Conservation (phyloP, 2,329 filamentous ascomycete genomes). For the Exophiala sp. region DNA sequence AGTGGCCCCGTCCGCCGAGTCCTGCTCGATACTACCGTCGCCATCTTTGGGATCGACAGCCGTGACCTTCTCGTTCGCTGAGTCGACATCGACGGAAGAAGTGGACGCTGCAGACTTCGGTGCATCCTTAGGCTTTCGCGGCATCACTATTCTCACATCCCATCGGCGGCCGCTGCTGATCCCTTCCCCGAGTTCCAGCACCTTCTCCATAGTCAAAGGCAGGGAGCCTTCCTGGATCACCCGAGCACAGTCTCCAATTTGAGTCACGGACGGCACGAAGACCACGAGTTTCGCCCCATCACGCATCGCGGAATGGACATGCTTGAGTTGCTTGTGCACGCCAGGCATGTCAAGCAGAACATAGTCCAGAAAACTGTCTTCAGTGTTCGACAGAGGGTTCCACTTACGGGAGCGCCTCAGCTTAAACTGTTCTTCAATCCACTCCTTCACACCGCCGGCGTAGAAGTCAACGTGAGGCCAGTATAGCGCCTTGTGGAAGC, state of each 20-base stretch:
- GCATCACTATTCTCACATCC: slow-evolving; percentile 41
- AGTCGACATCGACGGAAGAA: slow-evolving; percentile 4
- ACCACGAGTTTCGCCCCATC: slow-evolving; percentile 61
- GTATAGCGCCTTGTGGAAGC: slow-evolving; percentile 67
- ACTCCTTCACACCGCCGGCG: slow-evolving; percentile 58
- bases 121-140: slow-evolving; percentile 31
- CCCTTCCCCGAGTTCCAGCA: slow-evolving; percentile 42
- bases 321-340: slow-evolving; percentile 47
- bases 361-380: slow-evolving; percentile 61
- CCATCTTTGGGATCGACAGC: not conserved
- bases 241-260: slow-evolving; percentile 61
- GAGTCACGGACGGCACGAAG: slow-evolving; percentile 72
- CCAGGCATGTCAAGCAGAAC: slow-evolving; percentile 68
- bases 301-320: slow-evolving; percentile 50
- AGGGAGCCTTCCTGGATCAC: slow-evolving; percentile 50
- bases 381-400: slow-evolving; percentile 14
- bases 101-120: slow-evolving; percentile 11
- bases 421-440: slow-evolving; percentile 45
- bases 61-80: slow-evolving; percentile 14
- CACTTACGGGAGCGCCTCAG: slow-evolving; percentile 1
- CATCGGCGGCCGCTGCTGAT: slow-evolving; percentile 44
- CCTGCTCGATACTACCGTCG: not conserved
- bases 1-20: not conserved
- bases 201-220: slow-evolving; percentile 46
- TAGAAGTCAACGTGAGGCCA: slow-evolving; percentile 67